phyloP scores from a whole-genome alignment of 345 rosid species.

The Conringia planisiliqua region DNA sequence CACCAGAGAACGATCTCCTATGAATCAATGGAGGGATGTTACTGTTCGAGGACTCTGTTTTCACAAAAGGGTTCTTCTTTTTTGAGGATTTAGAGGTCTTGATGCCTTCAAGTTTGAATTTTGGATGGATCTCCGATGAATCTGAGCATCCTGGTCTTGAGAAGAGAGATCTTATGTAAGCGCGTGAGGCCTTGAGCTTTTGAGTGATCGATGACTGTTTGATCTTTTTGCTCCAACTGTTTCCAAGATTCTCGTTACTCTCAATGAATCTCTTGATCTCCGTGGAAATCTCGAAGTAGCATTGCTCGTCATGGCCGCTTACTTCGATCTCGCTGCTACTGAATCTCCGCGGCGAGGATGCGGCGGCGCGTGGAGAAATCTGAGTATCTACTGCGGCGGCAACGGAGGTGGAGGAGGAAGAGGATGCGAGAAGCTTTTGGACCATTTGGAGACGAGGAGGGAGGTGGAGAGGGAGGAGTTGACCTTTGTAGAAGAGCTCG shows the following conservation, averaged over 20 bases:
- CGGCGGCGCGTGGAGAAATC: constrained; percentile 28
- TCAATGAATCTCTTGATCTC: constrained; percentile 46
- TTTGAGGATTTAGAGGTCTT: constrained; percentile 37
- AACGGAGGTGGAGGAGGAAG: constrained; percentile 20
- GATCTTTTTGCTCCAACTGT: constrained; percentile 43
- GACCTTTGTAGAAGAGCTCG: constrained; percentile 91
- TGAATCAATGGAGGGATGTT: constrained; percentile 34
- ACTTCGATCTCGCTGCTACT: constrained; percentile 48
- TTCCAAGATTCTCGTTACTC: constrained; percentile 16
- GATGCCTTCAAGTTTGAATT: constrained; percentile 6
- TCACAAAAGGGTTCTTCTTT: constrained; percentile 41
- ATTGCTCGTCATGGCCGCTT: constrained; percentile 44
- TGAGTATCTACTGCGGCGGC: background rate
- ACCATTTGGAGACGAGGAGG: constrained; percentile 85
- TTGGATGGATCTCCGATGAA: constrained; percentile 30
- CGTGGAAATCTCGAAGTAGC: constrained; percentile 56
- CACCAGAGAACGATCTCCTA: constrained; percentile 86
- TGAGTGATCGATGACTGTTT: constrained; percentile 53
- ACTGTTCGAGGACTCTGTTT: background rate
- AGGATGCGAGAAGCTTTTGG: constrained; percentile 55
- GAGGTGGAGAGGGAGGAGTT: constrained; percentile 91
- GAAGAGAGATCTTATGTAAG: constrained; percentile 61
- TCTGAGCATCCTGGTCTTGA: constrained; percentile 54
- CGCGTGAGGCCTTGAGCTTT: constrained; percentile 55
- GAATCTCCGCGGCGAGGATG: constrained; percentile 48